Conservation (phyloP, 2,329 filamentous ascomycete genomes). For the Onygenales sp. region DNA sequence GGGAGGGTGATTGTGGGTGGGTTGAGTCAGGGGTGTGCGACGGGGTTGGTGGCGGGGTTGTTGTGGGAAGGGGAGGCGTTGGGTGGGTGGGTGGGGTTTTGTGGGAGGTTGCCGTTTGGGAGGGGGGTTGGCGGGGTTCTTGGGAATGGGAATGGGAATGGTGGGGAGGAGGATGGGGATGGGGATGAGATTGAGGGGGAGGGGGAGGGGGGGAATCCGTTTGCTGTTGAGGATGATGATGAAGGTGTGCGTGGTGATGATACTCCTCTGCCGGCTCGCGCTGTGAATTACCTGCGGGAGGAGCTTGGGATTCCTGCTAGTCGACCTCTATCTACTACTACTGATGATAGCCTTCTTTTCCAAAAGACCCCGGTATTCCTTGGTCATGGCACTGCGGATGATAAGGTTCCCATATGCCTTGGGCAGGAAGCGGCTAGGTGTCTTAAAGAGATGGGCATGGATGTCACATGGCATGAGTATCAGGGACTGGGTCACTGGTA, state of each 20-base stretch:
- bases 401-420: conserved; percentile 30
- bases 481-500: conserved; percentile 39
- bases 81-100: conserved; percentile 35
- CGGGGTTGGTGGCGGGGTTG: conserved; percentile 33
- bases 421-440: conserved; percentile 26
- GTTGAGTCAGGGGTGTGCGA: conserved; percentile 47
- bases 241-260: neutral
- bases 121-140: conserved; percentile 19
- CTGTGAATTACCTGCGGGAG: neutral
- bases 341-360: neutral
- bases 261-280: no score
- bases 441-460: conserved; percentile 26
- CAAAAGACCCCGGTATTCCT: conserved; percentile 36
- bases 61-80: conserved; percentile 31
- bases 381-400: conserved; percentile 36
- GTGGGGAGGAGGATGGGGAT: neutral
- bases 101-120: conserved; percentile 39
- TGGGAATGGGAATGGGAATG: neutral
- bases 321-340: neutral
- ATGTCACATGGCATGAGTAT: conserved; percentile 32
- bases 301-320: neutral
- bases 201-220: conserved; percentile 8
- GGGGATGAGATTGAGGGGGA: neutral
- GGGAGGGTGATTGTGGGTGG: conserved; percentile 40
- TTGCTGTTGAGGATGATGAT: conserved; percentile 5